A percentile compares a stretch with the other conserved stretches of the same genome.
These are phyloP conservation scores for Melampsora abietis-canadensis DNA, from an alignment of 1,284 basidiomycete genomes.

Conservation along the genomic window DNA sequence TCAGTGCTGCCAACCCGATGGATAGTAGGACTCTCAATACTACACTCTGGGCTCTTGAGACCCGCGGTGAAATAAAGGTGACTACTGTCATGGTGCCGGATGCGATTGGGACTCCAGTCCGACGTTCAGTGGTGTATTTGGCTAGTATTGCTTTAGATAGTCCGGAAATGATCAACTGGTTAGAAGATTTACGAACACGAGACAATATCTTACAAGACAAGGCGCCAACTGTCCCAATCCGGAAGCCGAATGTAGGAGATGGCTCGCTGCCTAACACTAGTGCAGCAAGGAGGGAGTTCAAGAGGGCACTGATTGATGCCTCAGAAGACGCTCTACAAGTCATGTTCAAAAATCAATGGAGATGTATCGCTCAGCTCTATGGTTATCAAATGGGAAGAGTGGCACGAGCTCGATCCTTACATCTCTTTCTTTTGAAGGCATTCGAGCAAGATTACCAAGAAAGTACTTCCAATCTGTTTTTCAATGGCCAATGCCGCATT, in stretches of 20 bases:
- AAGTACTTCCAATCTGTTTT: conserved; percentile 60
- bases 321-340: conserved; percentile 26
- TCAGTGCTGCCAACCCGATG: conserved; percentile 12
- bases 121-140: conserved; percentile 28
- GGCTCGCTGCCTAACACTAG: conserved; percentile 9
- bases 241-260: background rate
- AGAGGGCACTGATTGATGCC: background rate
- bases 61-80: conserved; percentile 64
- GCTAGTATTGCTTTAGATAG: conserved; percentile 34
- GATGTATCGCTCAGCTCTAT: conserved; percentile 65
- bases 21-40: conserved; percentile 68
- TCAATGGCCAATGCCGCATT: conserved; percentile 57
- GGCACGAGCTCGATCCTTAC: conserved; percentile 63
- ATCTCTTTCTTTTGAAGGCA: conserved; percentile 60
- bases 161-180: conserved; percentile 35
- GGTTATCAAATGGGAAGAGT: conserved; percentile 67
- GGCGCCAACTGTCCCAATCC: background rate
- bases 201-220: conserved; percentile 11
- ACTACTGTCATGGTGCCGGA: conserved; percentile 62
- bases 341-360: conserved; percentile 55
- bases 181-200: conserved; percentile 30
- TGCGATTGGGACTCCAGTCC: conserved; percentile 26
- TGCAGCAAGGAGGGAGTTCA: background rate
- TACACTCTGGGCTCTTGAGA: conserved; percentile 64
- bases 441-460: conserved; percentile 53